Base-by-base conservation (phyloP, 2,329 filamentous ascomycete genomes). In the Didymella glomerata region DNA sequence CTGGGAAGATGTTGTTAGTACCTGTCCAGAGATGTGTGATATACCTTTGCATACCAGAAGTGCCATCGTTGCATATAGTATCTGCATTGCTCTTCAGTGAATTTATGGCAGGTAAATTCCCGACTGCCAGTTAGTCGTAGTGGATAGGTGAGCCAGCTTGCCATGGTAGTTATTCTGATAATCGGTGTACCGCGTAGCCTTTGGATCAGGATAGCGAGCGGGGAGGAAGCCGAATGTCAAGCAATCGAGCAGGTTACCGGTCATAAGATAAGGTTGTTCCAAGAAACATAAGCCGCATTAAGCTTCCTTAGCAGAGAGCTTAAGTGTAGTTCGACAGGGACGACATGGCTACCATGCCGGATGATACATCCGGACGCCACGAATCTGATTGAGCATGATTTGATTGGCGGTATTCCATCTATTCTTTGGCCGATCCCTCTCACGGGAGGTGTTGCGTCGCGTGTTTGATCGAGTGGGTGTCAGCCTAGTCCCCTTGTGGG, bases 61-160 rank as follows among this genome's bases (percentile, higher is more conserved):
- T 79, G 68, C 82, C 82, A 85, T 62, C 79, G 76, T n/a, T 77
- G 70, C 22, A 57, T 70, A 48, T 82, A 79, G 61, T 77, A 84
- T 13, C 73, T 76, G 63, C 83, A 85, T 64, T 83, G 76, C 52
- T 78, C 78, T 0, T 76, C 68, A 0, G 75, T 81, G 58, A 81
- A 66, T 1, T 56, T 71, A 57, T 77, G 78, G 5, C 69, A 70
- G 9, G 72, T 70, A 6, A 67, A 68, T 20, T 47, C 59, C 10
- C 69, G 68, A 47, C 54, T 67, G 13, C 65, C 63, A 6, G 61
- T 55, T 14, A 70, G 55, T 10, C 38, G 25, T 7, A 70, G 36
- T 16, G 64, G 65, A 20, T 48, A 49, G 4, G 63, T 65, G 25
- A 71, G 58, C 68, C 69, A 71, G 47, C 66, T 60, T n/a, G 48